Base-by-base conservation (phyloP, 2,329 filamentous ascomycete genomes). In the Arthrobotrys megalospora region DNA sequence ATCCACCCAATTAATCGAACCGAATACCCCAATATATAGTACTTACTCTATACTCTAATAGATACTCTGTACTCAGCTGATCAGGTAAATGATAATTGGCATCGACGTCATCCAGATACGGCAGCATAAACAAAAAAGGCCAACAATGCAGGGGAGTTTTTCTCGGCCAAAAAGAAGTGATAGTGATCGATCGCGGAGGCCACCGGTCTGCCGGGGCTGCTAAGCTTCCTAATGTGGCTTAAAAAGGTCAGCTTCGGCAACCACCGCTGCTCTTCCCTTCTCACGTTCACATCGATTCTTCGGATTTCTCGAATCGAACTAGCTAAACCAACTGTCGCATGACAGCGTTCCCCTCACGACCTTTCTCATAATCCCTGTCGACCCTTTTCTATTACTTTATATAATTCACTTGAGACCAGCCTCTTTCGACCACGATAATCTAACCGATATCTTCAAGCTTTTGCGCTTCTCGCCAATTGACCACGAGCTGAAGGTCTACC, bases 161-260 rank as follows among this genome's bases (percentile, higher is more conserved):
- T 2, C 3, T 4, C 19, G 6, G 5, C 5, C 24, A 28, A 28
- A 19, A 53, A 14, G 6, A 32, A n/a, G 52, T 34, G 34, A 55
- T 38, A 6, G 53, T 24, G 53, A 36, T 36, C 14, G 48, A 41
- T 62, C 16, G 53, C 53, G 60, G 65, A 66, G 58, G 34, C 66
- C 65, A 69, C 70, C 70, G 71, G 45, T 43, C 62, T 32, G 55
- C 55, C 32, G 41, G 48, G 24, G 24, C 32, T 14, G 19, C 19
- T 16, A 53, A 60, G 75, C 75, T 78, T 67, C 75, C 75, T 62
- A 72, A 78, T 72, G 7, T 45, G 70, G 70, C 63, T 52, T 52
- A 63, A 60, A 43, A 63, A 34, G 52, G 67, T 68, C 67, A 72
- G 62, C 75, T 32, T 78, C 75, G 75, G 75, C 75, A 67, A 50